Evolutionary conservation across 2,329 filamentous ascomycete genomes (phyloP), one percentile per base, ranked within the genome.

Genomic region (Ascochyta viciae-villosae): DNA sequence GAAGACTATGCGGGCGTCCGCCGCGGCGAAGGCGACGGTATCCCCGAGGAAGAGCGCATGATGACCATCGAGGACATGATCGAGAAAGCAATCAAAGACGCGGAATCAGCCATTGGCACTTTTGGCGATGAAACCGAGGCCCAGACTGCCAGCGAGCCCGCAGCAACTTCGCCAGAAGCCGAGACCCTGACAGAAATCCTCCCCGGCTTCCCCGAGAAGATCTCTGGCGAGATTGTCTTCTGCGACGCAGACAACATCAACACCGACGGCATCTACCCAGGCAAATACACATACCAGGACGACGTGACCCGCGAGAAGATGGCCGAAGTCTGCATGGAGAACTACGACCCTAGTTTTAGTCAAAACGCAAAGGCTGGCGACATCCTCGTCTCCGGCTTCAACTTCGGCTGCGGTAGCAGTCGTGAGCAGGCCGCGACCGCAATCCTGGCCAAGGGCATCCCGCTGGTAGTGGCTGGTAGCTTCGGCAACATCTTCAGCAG

Each of bases 231-330:
- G 75, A 96, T 98, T 55, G 82, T 96, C 42, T 96, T 95, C 77
- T 91, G 86, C 71, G 91, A 96, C 67, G 86, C 85, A 0, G 89
- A 92, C 73, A 96, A 96, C 77, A 86, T 97, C 73, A 91, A 95
- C 77, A 98, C 94, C 0, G 94, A 98, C 70, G 88, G 85, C 50
- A 96, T 98, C 74, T 98, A 98, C 75, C 90, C 92, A 0, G 92
- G 91, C 4, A 92, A 93, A 72, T 92, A 91, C 75, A 97, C 93
- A 0, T 98, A 98, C 77, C 91, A 96, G 72, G 93, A 98, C 71
- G 84, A 90, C 67, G 82, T 98, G 1, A 79, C 89, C 0, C 80
- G 78, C 0, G 89, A 91, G 58, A 86, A 86, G 53, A 97, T 98
- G 94, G 91, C 92, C 0, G 81, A 90, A 63, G 92, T 93, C 0